Evolutionary conservation across 1,139 yeast species (phyloP).

Genomic region (Kurtzmaniella quercitrusa): DNA sequence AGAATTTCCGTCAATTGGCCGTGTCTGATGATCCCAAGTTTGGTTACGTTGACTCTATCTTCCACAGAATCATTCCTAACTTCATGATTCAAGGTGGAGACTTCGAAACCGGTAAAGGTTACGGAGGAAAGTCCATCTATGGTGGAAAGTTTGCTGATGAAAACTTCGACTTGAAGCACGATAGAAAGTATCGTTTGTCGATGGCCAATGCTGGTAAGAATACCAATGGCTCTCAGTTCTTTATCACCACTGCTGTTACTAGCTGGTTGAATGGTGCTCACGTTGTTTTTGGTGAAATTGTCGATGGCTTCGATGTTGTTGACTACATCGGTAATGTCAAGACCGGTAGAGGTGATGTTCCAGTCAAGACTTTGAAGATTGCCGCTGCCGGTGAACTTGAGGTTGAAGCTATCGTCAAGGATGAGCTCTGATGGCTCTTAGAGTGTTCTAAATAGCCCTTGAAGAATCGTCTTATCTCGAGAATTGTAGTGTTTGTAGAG

Average conservation of each 20-base stretch:
- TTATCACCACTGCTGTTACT: constrained; percentile 59
- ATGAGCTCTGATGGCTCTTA: constrained; percentile 5
- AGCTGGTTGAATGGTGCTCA: constrained; percentile 65
- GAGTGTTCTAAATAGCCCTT: not conserved
- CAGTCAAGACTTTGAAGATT: constrained; percentile 48
- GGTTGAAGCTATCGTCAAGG: constrained; percentile 2
- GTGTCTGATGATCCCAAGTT: constrained; percentile 55
- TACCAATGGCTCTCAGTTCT: constrained; percentile 64
- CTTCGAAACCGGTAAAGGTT: constrained; percentile 55
- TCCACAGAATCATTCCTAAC: constrained; percentile 55
- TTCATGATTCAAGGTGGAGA: constrained; percentile 67
- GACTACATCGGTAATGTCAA: constrained; percentile 50
- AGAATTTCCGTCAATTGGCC: constrained; percentile 56
- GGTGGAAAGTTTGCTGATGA: constrained; percentile 57
- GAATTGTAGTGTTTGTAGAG: not conserved
- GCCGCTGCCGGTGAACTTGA: constrained; percentile 42
- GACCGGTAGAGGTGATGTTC: constrained; percentile 48
- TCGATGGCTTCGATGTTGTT: constrained; percentile 64
- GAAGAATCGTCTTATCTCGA: no score
- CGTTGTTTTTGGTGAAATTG: constrained; percentile 79
- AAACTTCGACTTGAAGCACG: constrained; percentile 53
- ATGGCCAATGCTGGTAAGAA: constrained; percentile 65
- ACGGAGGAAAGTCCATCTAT: constrained; percentile 57
- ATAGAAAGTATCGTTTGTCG: constrained; percentile 53
- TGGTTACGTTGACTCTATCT: constrained; percentile 46